Percentiles rank a stretch among this genome's conserved stretches.
Conservation (phyloP, 2,329 filamentous ascomycete species). For the Pestalotiopsis sp. region DNA sequence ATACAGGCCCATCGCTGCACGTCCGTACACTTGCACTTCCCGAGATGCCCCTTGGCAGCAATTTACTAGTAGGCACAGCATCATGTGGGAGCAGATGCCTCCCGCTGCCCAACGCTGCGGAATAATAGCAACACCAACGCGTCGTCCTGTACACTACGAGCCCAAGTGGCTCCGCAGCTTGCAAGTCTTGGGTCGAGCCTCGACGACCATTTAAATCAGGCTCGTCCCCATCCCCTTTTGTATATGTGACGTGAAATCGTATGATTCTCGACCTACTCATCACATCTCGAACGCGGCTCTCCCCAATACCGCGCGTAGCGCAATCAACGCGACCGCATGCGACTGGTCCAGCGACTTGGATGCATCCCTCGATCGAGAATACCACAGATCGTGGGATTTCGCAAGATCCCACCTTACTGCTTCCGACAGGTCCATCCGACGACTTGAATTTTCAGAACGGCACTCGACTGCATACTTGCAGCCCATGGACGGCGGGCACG, state of each 20-base stretch:
- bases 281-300: not conserved
- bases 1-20: not conserved
- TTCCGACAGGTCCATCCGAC: not conserved
- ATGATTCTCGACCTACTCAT: not conserved
- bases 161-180: not conserved
- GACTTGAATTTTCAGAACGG: not conserved
- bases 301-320: not conserved
- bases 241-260: not conserved
- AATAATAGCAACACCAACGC: not conserved
- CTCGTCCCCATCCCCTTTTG: not conserved
- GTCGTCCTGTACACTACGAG: not conserved
- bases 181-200: not conserved
- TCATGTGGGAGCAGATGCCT: not conserved
- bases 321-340: not conserved
- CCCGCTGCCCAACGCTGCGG: not conserved
- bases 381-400: not conserved
- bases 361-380: not conserved
- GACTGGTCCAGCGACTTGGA: not conserved
- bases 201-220: constrained; percentile 5
- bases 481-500: not conserved
- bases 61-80: not conserved
- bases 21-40: not conserved
- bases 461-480: not conserved
- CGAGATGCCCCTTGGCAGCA: too few relatives aligned
- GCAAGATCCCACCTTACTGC: not conserved